Percentiles rank a stretch among this genome's conserved stretches.
Evolutionary conservation across 1,284 basidiomycete genomes (phyloP).

Genomic region (Ganoderma sinense): DNA sequence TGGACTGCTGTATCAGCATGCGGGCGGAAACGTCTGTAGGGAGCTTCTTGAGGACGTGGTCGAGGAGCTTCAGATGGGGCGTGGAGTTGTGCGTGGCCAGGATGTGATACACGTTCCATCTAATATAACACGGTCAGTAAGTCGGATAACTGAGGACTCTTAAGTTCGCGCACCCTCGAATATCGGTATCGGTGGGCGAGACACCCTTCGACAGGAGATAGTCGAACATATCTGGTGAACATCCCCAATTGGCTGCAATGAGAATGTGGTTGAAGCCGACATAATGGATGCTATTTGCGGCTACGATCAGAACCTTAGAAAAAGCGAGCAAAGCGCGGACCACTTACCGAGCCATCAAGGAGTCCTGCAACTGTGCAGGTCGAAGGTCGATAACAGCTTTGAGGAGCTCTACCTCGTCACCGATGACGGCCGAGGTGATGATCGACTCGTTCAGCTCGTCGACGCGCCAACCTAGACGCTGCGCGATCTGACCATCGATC

Average conservation of each 20-base stretch:
- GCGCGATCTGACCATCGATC: constrained; percentile 47
- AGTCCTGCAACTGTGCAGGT: constrained; percentile 47
- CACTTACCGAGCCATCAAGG: constrained; percentile 51
- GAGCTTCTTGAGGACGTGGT: constrained; percentile 54
- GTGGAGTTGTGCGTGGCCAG: constrained; percentile 41
- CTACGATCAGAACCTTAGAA: not conserved
- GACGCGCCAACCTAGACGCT: constrained; percentile 56
- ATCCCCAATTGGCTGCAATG: constrained; percentile 46
- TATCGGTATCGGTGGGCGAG: constrained; percentile 51
- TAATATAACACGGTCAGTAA: constrained; percentile 31
- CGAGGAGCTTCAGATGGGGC: constrained; percentile 40
- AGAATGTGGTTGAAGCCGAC: constrained; percentile 52
- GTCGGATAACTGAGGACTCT: not conserved
- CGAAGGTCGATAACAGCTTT: constrained; percentile 51
- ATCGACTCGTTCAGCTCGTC: constrained; percentile 57
- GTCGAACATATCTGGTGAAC: constrained; percentile 49
- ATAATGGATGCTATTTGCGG: constrained; percentile 49
- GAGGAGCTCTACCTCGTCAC: constrained; percentile 44
- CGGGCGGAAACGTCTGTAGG: constrained; percentile 52
- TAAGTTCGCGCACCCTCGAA: constrained; percentile 47
- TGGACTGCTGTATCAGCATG: constrained; percentile 55
- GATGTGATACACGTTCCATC: constrained; percentile 65
- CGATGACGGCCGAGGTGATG: constrained; percentile 50
- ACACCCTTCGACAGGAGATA: constrained; percentile 56
- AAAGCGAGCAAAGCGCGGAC: not conserved